Conservation (phyloP, 768 basidiomycete species). For the Rhodosporidiobolus odoratus region DNA sequence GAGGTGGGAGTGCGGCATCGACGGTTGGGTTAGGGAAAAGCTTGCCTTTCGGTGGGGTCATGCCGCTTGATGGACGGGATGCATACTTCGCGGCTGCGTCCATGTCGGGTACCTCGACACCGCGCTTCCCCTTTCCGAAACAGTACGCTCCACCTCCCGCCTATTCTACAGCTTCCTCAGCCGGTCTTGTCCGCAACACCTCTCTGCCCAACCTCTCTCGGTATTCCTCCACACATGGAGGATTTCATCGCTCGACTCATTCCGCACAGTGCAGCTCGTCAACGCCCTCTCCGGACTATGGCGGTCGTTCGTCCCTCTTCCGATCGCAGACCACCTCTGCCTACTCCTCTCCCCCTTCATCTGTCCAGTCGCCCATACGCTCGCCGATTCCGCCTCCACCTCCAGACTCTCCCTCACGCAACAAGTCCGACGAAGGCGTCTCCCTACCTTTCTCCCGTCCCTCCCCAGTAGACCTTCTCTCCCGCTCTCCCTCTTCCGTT, state of each 20-base stretch:
- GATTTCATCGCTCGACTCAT: slow-evolving; percentile 11
- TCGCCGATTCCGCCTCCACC: not conserved
- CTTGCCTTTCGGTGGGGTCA: not conserved
- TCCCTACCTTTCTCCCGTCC: slow-evolving; percentile 19
- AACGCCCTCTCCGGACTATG: slow-evolving; percentile 37
- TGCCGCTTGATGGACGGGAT: not conserved
- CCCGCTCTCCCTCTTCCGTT: slow-evolving; percentile 33
- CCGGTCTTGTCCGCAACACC: slow-evolving; percentile 11
- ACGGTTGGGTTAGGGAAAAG: slow-evolving; percentile 21
- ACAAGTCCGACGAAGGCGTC: not conserved
- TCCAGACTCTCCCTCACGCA: no score
- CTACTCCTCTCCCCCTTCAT: slow-evolving; percentile 8
- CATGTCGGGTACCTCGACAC: slow-evolving; percentile 17
- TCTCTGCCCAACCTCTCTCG: slow-evolving; percentile 18
- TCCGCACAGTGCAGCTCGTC: slow-evolving; percentile 9
- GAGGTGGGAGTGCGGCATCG: slow-evolving; percentile 19
- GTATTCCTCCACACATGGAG: not conserved
- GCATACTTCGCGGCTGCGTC: not conserved
- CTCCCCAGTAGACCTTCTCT: slow-evolving; percentile 33
- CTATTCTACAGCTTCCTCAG: slow-evolving; percentile 4
- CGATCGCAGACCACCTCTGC: slow-evolving; percentile 8
- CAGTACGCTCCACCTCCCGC: slow-evolving; percentile 14
- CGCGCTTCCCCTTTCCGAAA: slow-evolving; percentile 30
- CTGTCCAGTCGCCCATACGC: not conserved
- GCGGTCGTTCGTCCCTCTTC: slow-evolving; percentile 12